Evolutionary conservation across 2,329 filamentous ascomycete species (phyloP), one percentile per base, ranked within the genome.

Genomic region (Didymella arachidicola): DNA sequence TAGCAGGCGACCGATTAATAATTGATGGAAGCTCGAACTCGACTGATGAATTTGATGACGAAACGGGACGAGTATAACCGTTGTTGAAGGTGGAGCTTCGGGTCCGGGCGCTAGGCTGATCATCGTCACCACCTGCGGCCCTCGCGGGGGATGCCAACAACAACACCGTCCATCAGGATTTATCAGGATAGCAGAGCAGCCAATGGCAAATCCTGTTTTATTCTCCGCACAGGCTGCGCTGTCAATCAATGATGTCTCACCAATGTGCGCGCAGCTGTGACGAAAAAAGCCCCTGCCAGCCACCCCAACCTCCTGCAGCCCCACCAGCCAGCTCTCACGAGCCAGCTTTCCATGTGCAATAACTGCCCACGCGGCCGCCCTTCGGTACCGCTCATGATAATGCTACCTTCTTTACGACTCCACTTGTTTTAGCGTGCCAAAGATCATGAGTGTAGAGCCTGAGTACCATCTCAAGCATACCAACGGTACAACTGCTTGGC

Each of bases 391-490:
- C 45, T 45, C 32, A 59, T 34, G 53, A 67, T 44, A 30, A 73
- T 75, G 71, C 65, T 45, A 69, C 65, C 67, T 66, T 62, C 64
- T 60, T 63, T 66, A 69, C 65, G 66, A 64, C 67, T 68, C 65
- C 65, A 64, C 64, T 68, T 63, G 53, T 60, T 22, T 63, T 72
- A 70, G 65, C 62, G 64, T 64, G 57, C 57, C 61, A 56, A 57
- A 63, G 67, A 71, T 63, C 59, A 77, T 77, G 75, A 75, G 66
- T 69, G 43, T 70, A 70, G 75, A 75, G 61, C 63, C 73, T 32
- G 65, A 71, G 46, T 74, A 76, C 66, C 70, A 74, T 63, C 72
- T 79, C 55, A 78, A 78, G 70, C 76, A 79, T 42, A 79, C 76
- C 56, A 79, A 78, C 72, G 76, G 76, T 77, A 66, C 29, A 48